Evolutionary conservation across 2,329 filamentous ascomycete species (phyloP), one percentile per base, ranked within the genome.

Genomic region (Calonectria henricotiae): DNA sequence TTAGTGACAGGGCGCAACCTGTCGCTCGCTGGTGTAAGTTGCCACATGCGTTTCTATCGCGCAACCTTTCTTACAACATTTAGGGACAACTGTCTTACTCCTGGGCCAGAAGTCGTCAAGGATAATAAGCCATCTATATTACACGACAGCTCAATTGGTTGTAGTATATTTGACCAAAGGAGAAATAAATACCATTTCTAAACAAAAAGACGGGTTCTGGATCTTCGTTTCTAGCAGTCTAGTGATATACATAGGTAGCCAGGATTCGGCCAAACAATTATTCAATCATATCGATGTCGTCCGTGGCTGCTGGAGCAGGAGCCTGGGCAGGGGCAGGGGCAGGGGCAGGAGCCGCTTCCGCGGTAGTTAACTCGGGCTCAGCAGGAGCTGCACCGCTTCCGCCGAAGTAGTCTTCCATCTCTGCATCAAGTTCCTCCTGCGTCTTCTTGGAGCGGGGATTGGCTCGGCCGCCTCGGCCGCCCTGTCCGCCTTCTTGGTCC

Each of bases 391-490:
- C 82, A 54, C 83, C 79, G 55, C 76, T 77, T 62, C 76, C 85
- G 35, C 88, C 91, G 86, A 94, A 98, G 82, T 98, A 98, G 79
- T 98, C 94, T 35, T 92, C 94, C 95, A 98, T 98, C 83, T 98
- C 95, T n/a, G 94, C 94, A 81, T 98, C 95, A 46, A 98, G 86
- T 80, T 98, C 94, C 77, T 97, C 94, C 75, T 95, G 93, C 0
- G 95, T 98, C 88, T 97, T 98, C 83, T 90, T 92, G 2, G 91
- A 87, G 60, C 94, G 89, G 44, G 88, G 88, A 64, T 86, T 83
- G 25, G 82, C 81, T 27, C 68, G 68, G 17, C 60, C 65, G 5
- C 63, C 74, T 44, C 89, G 85, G 47, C 37, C 68, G 4, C 67
- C 74, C 41, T 89, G 85, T 25, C 46, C 68, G 2, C 63, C 58